phyloP scores from a whole-genome alignment of 495 filamentous ascomycete species.

The Hypoxylon fuscum region DNA sequence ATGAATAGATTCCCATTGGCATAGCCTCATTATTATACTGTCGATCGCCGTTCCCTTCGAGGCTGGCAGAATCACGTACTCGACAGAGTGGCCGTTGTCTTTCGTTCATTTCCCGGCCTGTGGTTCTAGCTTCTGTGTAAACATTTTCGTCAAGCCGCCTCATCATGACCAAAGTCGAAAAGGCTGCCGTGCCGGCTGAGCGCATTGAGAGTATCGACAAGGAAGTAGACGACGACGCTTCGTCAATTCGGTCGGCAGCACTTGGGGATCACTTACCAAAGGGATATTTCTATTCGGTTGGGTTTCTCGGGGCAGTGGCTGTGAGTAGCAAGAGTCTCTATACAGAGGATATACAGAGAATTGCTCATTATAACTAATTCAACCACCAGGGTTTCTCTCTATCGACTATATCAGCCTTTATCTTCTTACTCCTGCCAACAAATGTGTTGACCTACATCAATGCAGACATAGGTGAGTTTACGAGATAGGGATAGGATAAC shows the following conservation, averaged over 20 bases:
- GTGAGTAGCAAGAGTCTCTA: slow-evolving; percentile 16
- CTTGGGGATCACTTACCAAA: slow-evolving; percentile 37
- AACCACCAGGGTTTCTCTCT: slow-evolving; percentile 35
- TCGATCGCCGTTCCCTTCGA: slow-evolving; percentile 13
- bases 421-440: slow-evolving; percentile 41
- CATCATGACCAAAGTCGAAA: slow-evolving; percentile 19
- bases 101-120: slow-evolving; percentile 10
- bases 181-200: slow-evolving; percentile 5
- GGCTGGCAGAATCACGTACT: neutral
- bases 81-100: slow-evolving; percentile 10
- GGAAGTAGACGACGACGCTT: slow-evolving; percentile 30
- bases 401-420: slow-evolving; percentile 40
- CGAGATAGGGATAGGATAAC: neutral
- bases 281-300: slow-evolving; percentile 41
- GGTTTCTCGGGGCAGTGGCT: slow-evolving; percentile 37
- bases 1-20: slow-evolving; percentile 3
- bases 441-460: slow-evolving; percentile 44
- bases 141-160: slow-evolving; percentile 1
- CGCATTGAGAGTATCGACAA: slow-evolving; percentile 4
- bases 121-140: neutral
- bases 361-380: slow-evolving; percentile 5
- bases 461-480: slow-evolving; percentile 40
- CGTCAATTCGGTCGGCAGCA: slow-evolving; percentile 33
- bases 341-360: neutral
- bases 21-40: slow-evolving; percentile 7